phyloP scores from a whole-genome alignment of 345 rosid genomes.

The Hibiscus trionum region DNA sequence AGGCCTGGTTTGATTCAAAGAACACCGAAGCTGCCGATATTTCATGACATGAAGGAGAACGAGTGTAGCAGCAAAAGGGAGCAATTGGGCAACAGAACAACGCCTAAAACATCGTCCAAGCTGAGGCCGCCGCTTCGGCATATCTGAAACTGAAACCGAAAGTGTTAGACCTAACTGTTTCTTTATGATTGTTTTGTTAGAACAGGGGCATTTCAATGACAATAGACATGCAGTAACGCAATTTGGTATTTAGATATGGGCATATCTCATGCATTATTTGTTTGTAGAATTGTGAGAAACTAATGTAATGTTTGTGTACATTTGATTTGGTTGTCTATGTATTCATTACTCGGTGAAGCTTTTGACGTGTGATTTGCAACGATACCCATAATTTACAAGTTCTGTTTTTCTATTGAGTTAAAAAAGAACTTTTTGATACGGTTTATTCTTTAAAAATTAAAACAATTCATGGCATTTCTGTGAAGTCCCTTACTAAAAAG shows the following conservation, averaged over 20 bases:
- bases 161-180: not conserved
- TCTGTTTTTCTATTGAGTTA: too few species aligned
- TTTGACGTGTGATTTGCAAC: too few species aligned
- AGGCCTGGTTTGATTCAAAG: conserved; percentile 8
- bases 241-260: not conserved
- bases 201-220: not conserved
- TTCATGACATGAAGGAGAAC: conserved; percentile 27
- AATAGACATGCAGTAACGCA: not conserved
- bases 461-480: not conserved
- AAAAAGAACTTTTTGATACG: too few species aligned
- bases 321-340: not conserved
- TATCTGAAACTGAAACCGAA: conserved; percentile 16
- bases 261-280: conserved; percentile 8
- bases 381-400: too few species aligned
- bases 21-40: conserved; percentile 10
- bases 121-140: conserved; percentile 24
- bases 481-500: conserved; percentile 2
- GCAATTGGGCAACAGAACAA: conserved; percentile 8
- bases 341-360: not conserved
- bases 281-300: not conserved
- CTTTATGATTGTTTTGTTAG: not conserved
- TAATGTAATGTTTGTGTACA: not conserved
- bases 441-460: too few species aligned
- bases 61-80: conserved; percentile 10
- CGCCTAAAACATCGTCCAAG: conserved; percentile 13